Evolutionary conservation across 768 basidiomycete genomes (phyloP), one percentile per base, ranked within the genome.

Genomic region (Gymnopilus junonius): DNA sequence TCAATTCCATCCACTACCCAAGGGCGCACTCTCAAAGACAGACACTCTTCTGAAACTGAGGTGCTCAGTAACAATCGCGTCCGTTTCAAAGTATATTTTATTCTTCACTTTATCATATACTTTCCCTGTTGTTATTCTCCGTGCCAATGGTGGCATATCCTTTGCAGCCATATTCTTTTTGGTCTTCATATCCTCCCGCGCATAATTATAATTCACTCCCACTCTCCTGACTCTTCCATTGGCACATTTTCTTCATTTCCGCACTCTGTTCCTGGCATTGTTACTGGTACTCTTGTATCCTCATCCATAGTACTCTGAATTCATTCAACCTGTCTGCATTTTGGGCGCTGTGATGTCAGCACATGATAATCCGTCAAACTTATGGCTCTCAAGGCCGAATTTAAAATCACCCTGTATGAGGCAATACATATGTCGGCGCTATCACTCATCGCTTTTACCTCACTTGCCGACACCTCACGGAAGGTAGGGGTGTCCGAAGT

Each of bases 41-140:
- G 77, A 80, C 80, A 76, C 72, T 76, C 76, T 77, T 51, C 75
- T 34, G 48, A 21, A 63, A 39, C 42, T 59, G 34, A 51, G 64
- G 62, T 54, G 45, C 63, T 61, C 69, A 70, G 72, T 71, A 70
- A 69, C 72, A 76, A 69, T 77, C 77, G 83, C 82, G 80, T 84
- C 85, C 81, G 78, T 78, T 80, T 72, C 86, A 82, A 81, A 85
- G 81, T 87, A 85, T 88, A 88, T 85, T 82, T 92, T 92, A 92
- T 92, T 91, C 84, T 86, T 90, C 88, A 89, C 80, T 82, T 90
- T 89, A 91, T 87, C 82, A 77, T 81, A 83, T 80, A 80, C 78
- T 78, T 81, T 75, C 62, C 64, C 69, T 68, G 67, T 62, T 70
- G 72, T 65, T 68, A 35, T 59, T 70, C 76, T 75, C 77, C 72